Conservation (phyloP, 768 basidiomycete species). For the Lyophyllum shimeji region DNA sequence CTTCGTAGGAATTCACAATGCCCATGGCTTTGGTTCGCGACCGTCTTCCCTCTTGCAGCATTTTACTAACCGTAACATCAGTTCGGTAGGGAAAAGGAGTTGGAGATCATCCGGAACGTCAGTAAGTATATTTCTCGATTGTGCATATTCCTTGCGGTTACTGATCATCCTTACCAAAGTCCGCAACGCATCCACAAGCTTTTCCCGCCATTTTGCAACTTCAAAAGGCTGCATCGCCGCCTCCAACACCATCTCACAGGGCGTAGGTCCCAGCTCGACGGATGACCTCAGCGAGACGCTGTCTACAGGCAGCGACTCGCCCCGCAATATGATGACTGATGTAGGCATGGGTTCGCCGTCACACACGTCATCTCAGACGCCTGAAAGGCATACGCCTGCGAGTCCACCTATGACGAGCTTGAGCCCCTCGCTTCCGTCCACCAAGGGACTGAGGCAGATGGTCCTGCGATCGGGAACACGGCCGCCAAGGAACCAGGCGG, state of each 20-base stretch:
- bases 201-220: slow-evolving; percentile 52
- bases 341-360: background rate
- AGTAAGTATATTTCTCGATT: slow-evolving; percentile 39
- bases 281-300: slow-evolving; percentile 44
- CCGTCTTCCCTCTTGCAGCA: background rate
- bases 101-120: slow-evolving; percentile 66
- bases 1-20: slow-evolving; percentile 62
- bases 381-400: slow-evolving; percentile 22
- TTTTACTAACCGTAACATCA: slow-evolving; percentile 19
- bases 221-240: slow-evolving; percentile 40
- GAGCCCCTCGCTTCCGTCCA: slow-evolving; percentile 35
- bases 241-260: slow-evolving; percentile 28
- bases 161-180: slow-evolving; percentile 25
- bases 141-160: background rate
- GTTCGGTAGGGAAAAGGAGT: slow-evolving; percentile 73
- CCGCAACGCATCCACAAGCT: slow-evolving; percentile 53
- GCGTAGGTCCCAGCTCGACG: slow-evolving; percentile 22
- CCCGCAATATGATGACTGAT: slow-evolving; percentile 8
- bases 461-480: slow-evolving; percentile 43
- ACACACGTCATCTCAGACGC: slow-evolving; percentile 3
- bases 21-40: slow-evolving; percentile 58
- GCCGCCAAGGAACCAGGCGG: slow-evolving; percentile 52
- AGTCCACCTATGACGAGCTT: slow-evolving; percentile 25
- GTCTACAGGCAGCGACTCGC: slow-evolving; percentile 44
- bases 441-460: slow-evolving; percentile 43